Conservation (phyloP, 2,329 filamentous ascomycete species). For the Ampelomyces quisqualis region DNA sequence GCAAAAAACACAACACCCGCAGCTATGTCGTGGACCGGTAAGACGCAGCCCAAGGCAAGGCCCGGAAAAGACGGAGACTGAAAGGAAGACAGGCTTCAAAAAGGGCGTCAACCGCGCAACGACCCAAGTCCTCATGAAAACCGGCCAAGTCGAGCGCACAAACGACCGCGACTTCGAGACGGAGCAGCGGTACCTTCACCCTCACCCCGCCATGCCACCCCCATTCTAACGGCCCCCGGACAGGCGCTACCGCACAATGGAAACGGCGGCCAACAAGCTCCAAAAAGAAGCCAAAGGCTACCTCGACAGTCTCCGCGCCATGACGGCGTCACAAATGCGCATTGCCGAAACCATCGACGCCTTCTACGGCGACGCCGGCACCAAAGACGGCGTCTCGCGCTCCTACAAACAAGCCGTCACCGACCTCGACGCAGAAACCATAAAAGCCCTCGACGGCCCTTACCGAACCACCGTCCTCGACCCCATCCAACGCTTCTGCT, state of each 20-base stretch:
- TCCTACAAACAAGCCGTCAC: constrained; percentile 99
- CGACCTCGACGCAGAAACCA: constrained; percentile 95
- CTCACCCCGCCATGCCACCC: constrained; percentile 3
- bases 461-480: constrained; percentile 94
- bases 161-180: constrained; percentile 99
- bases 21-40: constrained; percentile 61
- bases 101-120: constrained; percentile 98
- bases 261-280: constrained; percentile 84
- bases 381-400: constrained; percentile 89
- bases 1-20: constrained; percentile 11
- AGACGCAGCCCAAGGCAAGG: constrained; percentile 16
- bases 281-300: constrained; percentile 99
- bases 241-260: constrained; percentile 96
- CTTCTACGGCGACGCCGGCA: constrained; percentile 95
- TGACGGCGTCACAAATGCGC: constrained; percentile 99
- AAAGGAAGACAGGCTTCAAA: constrained; percentile 67
- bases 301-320: constrained; percentile 91
- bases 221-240: constrained; percentile 4
- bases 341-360: constrained; percentile 99
- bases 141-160: constrained; percentile 95
- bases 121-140: constrained; percentile 99
- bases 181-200: constrained; percentile 70
- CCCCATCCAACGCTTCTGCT: constrained; percentile 92
- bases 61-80: constrained; percentile 18
- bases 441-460: constrained; percentile 95